Evolutionary conservation across 345 rosid genomes (phyloP), one percentile per base, ranked within the genome.

Genomic region (Arabis hirsuta): DNA sequence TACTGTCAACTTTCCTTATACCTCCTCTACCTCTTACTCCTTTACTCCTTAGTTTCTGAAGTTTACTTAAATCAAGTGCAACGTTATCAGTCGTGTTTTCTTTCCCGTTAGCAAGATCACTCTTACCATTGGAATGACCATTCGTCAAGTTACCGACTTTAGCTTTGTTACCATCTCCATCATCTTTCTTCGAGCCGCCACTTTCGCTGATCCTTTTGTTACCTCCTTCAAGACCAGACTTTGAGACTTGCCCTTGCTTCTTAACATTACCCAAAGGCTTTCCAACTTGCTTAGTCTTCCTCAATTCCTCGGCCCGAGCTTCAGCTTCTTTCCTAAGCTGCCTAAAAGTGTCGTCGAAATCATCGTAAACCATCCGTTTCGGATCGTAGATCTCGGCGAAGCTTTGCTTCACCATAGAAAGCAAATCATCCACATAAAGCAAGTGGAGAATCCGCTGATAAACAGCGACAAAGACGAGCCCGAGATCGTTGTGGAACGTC

Each of bases 401-500:
- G 73, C 87, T 88, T 6, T 73, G 87, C 85, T 80, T 92, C 36
- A 90, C 88, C 91, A 86, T 71, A 0, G 87, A 78, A 14, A 92
- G 96, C 81, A 95, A 73, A 55, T 95, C 99, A 62, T 95, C 99
- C 65, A 92, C 98, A 71, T 95, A 95, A 4, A 95, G 78, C 56
- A 95, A 77, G 73, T 90, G 93, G 59, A 95, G 96, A 65, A 95
- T 88, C 55, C 90, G 87, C 85, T 95, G 99, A 81, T 92, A 95
- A 14, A 95, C 97, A 4, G 97, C 99, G 41, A 95, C 98, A 60
- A 95, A 95, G 13, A 95, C 99, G 19, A 95, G 88, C 7, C 98
- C 98, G 14, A 95, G 98, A 46, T 95, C 97, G 7, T 92, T 95
- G 76, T 92, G 93, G 74, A 95, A 95, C 16, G 97, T 88, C 99